Evolutionary conservation across 768 basidiomycete species (phyloP), one percentile per base, ranked within the genome.

Genomic region (Nidularia sp.): DNA sequence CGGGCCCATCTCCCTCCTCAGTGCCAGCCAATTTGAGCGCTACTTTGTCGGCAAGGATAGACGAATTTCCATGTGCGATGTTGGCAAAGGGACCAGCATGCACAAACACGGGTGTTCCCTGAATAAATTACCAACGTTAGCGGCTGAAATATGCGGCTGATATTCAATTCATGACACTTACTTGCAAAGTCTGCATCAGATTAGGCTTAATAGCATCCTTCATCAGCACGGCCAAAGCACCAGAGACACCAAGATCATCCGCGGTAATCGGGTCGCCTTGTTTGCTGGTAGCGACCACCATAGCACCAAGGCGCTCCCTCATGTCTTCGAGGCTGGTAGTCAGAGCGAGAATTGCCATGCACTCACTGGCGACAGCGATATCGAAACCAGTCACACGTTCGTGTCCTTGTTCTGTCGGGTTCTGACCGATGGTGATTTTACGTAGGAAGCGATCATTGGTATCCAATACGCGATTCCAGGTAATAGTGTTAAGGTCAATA

Each of bases 181-280:
- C 84, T 76, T 98, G 90, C 39, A 98, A 76, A 2, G 95, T 94
- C 70, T 99, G 96, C 96, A 99, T 99, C 56, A 99, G 71, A 66
- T 98, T 99, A 22, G 96, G 96, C 74, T 98, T 99, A 75, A 99
- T 93, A 12, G 97, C 92, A 62, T 99, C 96, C 75, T 98, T 98
- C 86, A 99, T 89, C 56, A 99, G 80, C 48, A 98, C 95, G 10
- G 96, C 91, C 49, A 99, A 83, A 48, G 96, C 94, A 53, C 94
- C 95, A 56, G 93, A 88, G 58, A 90, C 91, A 58, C 96, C 96
- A 49, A 99, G 81, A 66, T 99, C 96, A 64, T 98, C 96, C 25
- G 93, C 93, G 35, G 96, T 99, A 69, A 99, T 78, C 29, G 95
- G 84, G 2, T 93, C 89, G 18, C 96, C 97, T 18, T 77, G 79